Evolutionary conservation across 1,284 basidiomycete species (phyloP).

Genomic region (Ustilago xerochloae): DNA sequence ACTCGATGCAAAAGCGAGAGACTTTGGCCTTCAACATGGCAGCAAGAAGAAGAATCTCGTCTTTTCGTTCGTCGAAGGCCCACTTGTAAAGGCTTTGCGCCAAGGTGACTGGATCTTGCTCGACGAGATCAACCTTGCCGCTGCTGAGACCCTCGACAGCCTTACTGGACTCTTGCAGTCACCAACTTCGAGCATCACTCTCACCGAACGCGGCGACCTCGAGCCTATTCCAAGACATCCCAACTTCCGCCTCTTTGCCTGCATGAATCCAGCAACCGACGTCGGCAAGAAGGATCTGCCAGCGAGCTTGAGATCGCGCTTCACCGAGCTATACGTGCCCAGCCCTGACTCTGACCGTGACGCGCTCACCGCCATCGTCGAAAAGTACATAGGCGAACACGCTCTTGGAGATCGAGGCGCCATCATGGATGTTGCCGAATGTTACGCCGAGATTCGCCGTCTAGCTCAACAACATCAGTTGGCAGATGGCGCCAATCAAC

Average conservation of each 20-base stretch:
- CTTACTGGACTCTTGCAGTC: slow-evolving; percentile 86
- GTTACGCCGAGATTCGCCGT: slow-evolving; percentile 85
- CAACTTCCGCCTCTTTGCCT: slow-evolving; percentile 95
- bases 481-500: slow-evolving; percentile 91
- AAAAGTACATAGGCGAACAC: slow-evolving; percentile 87
- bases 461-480: slow-evolving; percentile 83
- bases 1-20: slow-evolving; percentile 78
- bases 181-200: slow-evolving; percentile 86
- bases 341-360: slow-evolving; percentile 92
- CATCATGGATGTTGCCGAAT: slow-evolving; percentile 90
- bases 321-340: slow-evolving; percentile 94
- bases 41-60: slow-evolving; percentile 59
- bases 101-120: slow-evolving; percentile 94
- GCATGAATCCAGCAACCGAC: slow-evolving; percentile 99
- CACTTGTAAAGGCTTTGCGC: slow-evolving; percentile 89
- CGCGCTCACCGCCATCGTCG: slow-evolving; percentile 86
- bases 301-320: slow-evolving; percentile 86
- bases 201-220: slow-evolving; percentile 92
- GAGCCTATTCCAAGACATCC: slow-evolving; percentile 91
- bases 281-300: slow-evolving; percentile 98
- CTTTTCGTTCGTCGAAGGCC: slow-evolving; percentile 95
- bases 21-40: slow-evolving; percentile 75
- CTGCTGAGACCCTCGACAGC: slow-evolving; percentile 92
- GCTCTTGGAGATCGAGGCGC: slow-evolving; percentile 87
- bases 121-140: slow-evolving; percentile 96